These are phyloP conservation scores for Lepidium sativum DNA, from an alignment of 345 rosid genomes.

Conservation along the genomic window DNA sequence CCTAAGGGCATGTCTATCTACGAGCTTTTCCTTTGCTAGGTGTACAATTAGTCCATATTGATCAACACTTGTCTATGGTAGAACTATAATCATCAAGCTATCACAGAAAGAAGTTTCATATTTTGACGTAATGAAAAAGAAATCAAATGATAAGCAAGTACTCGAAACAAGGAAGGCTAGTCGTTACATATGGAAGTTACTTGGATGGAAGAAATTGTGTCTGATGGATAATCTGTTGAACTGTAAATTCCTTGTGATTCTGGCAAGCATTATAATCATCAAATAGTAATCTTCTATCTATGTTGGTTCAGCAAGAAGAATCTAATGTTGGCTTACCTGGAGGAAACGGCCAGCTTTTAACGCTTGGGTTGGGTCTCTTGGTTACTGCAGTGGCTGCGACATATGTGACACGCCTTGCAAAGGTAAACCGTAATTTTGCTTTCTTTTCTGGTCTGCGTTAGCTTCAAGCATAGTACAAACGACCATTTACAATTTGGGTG, in stretches of 20 bases:
- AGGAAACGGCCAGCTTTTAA: constrained; percentile 70
- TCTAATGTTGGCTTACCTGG: constrained; percentile 55
- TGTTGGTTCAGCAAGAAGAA: constrained; percentile 74
- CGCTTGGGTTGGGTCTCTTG: constrained; percentile 78
- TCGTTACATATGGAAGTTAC: neutral
- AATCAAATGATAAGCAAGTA: neutral
- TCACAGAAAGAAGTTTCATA: neutral
- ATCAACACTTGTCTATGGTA: neutral
- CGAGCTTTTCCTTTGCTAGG: neutral
- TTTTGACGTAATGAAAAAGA: neutral
- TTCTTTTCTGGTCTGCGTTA: neutral
- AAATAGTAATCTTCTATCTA: neutral
- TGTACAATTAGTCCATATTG: neutral
- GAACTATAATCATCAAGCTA: neutral
- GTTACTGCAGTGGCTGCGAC: constrained; percentile 81
- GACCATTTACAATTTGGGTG: neutral
- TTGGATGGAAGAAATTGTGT: neutral
- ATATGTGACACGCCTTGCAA: constrained; percentile 81
- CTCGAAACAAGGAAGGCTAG: neutral
- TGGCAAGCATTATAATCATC: neutral
- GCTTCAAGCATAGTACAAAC: too few species aligned
- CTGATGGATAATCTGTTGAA: neutral
- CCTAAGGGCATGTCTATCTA: constrained; percentile 1
- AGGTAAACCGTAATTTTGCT: constrained; percentile 34
- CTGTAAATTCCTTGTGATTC: neutral